Conservation (phyloP, 1,284 basidiomycete species). For the Pyrrhoderma noxium region DNA sequence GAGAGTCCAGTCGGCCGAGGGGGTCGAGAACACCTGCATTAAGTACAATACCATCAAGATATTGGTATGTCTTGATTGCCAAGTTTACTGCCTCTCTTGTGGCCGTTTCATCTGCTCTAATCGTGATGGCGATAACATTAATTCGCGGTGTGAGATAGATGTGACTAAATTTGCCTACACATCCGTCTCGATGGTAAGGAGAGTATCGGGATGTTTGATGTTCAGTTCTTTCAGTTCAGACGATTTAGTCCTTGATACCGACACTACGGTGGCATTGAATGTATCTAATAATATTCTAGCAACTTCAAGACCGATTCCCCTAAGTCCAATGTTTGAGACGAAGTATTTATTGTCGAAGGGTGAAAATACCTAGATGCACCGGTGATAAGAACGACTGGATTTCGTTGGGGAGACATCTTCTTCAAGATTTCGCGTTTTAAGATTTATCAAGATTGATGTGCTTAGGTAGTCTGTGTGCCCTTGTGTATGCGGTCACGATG, state of each 20-base stretch:
- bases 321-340: slow-evolving; percentile 23
- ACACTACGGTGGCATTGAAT: slow-evolving; percentile 61
- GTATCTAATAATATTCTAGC: slow-evolving; percentile 53
- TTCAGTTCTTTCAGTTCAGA: slow-evolving; percentile 54
- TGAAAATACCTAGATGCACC: slow-evolving; percentile 47
- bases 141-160: slow-evolving; percentile 9
- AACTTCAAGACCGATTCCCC: slow-evolving; percentile 79
- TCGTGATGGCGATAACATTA: slow-evolving; percentile 13
- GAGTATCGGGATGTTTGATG: slow-evolving; percentile 34
- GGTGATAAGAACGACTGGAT: slow-evolving; percentile 58
- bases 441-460: too few relatives aligned
- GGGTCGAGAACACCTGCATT: slow-evolving; percentile 71
- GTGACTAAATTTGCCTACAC: slow-evolving; percentile 41
- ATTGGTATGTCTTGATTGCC: slow-evolving; percentile 44
- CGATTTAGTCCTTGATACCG: slow-evolving; percentile 65
- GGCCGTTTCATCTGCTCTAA: slow-evolving; percentile 43
- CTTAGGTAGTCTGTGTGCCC: too few relatives aligned
- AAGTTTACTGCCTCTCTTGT: slow-evolving; percentile 43
- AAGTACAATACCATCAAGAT: slow-evolving; percentile 69
- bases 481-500: too few relatives aligned
- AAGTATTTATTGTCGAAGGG: neutral
- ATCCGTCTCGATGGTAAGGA: slow-evolving; percentile 62
- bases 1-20: slow-evolving; percentile 34
- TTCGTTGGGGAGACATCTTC: slow-evolving; percentile 14
- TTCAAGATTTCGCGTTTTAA: too few relatives aligned